Conservation (phyloP, 192 early-diverging fungal genomes). For the Entomortierella lignicola region DNA sequence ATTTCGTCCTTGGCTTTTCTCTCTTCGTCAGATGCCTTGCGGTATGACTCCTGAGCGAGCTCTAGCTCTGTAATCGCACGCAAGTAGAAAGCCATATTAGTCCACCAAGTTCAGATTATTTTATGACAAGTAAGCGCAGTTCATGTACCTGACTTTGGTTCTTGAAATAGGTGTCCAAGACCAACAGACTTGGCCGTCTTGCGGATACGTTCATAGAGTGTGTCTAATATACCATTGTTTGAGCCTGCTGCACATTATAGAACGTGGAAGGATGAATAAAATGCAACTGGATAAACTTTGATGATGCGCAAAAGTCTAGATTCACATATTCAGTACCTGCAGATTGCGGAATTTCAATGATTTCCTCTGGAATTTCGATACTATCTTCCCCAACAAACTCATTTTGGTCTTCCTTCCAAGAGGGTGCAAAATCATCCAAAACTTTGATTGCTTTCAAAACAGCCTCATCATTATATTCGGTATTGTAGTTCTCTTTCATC, state of each 20-base stretch:
- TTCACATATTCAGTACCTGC: not conserved
- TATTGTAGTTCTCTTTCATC: slow-evolving; percentile 44
- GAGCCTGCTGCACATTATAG: not conserved
- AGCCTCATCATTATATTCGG: slow-evolving; percentile 42
- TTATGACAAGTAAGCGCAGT: not conserved
- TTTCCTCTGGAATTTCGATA: slow-evolving; percentile 24
- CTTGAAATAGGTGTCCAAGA: slow-evolving; percentile 24
- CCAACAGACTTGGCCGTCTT: slow-evolving; percentile 8
- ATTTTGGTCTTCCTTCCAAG: slow-evolving; percentile 24
- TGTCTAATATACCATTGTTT: not conserved
- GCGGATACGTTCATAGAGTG: not conserved
- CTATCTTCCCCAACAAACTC: slow-evolving; percentile 35
- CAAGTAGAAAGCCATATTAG: not conserved
- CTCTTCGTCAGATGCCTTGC: slow-evolving; percentile 40
- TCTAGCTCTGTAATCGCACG: slow-evolving; percentile 27
- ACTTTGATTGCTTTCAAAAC: slow-evolving; percentile 32
- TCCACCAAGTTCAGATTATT: too few species aligned
- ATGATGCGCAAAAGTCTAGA: not conserved
- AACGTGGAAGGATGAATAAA: not conserved
- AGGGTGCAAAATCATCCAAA: slow-evolving; percentile 28
- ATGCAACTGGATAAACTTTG: too few species aligned
- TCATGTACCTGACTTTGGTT: slow-evolving; percentile 3
- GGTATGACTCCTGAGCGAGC: slow-evolving; percentile 33
- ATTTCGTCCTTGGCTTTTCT: slow-evolving; percentile 53
- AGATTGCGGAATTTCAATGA: not conserved